phyloP scores from a whole-genome alignment of 1,139 yeast genomes.

The Geotrichum cucujoidarum region DNA sequence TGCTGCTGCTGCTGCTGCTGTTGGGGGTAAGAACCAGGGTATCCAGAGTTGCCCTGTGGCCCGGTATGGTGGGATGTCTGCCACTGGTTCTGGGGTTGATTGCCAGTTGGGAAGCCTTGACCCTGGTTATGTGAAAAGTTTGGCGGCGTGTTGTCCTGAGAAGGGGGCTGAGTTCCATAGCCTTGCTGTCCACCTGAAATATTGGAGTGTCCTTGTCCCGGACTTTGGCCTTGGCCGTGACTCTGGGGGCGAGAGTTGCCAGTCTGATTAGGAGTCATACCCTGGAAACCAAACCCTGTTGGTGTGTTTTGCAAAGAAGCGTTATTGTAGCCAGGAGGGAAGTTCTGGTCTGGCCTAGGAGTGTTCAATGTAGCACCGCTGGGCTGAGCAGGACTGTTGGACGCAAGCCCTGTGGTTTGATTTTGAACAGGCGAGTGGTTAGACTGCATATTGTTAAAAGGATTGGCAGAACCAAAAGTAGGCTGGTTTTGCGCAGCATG shows the following conservation, averaged over 20 bases:
- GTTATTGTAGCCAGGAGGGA: background rate
- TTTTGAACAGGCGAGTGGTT: background rate
- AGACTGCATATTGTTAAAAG: background rate
- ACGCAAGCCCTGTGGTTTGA: background rate
- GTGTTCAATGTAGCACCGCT: background rate
- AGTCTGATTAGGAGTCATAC: background rate
- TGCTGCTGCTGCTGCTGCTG: background rate
- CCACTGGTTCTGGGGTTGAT: background rate
- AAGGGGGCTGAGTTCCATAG: no score
- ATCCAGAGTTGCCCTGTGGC: background rate
- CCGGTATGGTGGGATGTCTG: no score
- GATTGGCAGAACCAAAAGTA: background rate
- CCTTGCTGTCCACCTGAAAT: no score
- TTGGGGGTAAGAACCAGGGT: background rate
- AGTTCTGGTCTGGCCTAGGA: background rate
- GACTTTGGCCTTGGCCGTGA: no score
- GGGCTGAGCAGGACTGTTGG: background rate
- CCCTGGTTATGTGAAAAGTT: background rate
- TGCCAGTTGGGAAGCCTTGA: no score
- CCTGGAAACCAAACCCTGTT: background rate
- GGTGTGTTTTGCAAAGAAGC: background rate
- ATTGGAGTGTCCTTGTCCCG: no score
- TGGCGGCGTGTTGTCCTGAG: no score
- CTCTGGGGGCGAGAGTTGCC: background rate
- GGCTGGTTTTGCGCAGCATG: conserved; percentile 24